Conservation (phyloP, 2,329 filamentous ascomycete genomes). For the Aureobasidium leucospermi region DNA sequence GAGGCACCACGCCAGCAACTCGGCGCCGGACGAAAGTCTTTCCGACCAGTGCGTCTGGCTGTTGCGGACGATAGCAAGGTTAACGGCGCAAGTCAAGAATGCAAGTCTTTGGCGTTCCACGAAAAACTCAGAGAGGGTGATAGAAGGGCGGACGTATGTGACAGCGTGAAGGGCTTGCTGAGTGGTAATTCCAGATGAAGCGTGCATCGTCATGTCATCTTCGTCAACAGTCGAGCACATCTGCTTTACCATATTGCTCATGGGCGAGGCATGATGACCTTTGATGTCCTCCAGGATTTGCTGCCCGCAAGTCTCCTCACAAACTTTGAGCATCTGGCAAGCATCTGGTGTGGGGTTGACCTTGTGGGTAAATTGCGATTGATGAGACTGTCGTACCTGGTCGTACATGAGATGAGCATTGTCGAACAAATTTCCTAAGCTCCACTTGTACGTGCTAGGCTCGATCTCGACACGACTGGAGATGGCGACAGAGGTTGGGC, state of each 20-base stretch:
- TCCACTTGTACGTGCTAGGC: slow-evolving; percentile 36
- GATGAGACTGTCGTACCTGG: slow-evolving; percentile 37
- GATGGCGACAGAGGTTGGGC: slow-evolving; percentile 39
- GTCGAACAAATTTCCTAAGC: slow-evolving; percentile 37
- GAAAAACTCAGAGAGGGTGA: slow-evolving; percentile 38
- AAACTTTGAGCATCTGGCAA: slow-evolving; percentile 44
- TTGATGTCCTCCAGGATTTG: slow-evolving; percentile 37
- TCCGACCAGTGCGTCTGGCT: slow-evolving; percentile 38
- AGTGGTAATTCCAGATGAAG: slow-evolving; percentile 39
- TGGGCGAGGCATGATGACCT: slow-evolving; percentile 43
- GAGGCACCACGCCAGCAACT: slow-evolving; percentile 37
- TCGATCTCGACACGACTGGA: slow-evolving; percentile 45
- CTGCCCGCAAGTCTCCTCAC: slow-evolving; percentile 34
- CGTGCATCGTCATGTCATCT: slow-evolving; percentile 37
- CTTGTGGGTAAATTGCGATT: slow-evolving; percentile 43
- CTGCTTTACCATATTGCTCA: slow-evolving; percentile 42
- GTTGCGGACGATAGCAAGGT: slow-evolving; percentile 43
- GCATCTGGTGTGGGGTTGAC: slow-evolving; percentile 45
- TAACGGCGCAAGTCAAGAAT: slow-evolving; percentile 42
- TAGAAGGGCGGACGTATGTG: slow-evolving; percentile 32
- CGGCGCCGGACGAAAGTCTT: slow-evolving; percentile 38
- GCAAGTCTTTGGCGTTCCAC: slow-evolving; percentile 46
- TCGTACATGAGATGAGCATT: slow-evolving; percentile 19
- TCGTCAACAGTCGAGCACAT: slow-evolving; percentile 45
- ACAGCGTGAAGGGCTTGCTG: slow-evolving; percentile 42